Base-by-base conservation (phyloP, 352 stramenopile species). In the Globisporangium paroecandrum region DNA sequence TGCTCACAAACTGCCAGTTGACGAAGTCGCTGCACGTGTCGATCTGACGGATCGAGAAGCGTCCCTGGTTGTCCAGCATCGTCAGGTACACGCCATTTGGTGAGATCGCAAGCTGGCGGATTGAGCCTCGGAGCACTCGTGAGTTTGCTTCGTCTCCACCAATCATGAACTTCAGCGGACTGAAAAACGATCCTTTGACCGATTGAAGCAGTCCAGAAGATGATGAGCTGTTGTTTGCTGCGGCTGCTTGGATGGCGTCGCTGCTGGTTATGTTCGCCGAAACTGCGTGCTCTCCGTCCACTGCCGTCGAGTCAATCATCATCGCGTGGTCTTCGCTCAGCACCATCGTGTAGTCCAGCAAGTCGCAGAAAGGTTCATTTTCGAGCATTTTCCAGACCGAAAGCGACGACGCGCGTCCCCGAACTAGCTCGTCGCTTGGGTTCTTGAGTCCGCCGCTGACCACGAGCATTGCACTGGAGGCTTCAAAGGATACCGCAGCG, bases 301-400 rank as follows among this genome's bases (percentile, higher is more conserved):
- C 22, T 13, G 47, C 53, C 22, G 29, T 10, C 51, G 20, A 47
- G 25, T 55, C 25, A 0, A 2, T 25, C 1, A 1, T 18, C 43
- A 47, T 4, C 15, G 3, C 13, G 68, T 24, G 25, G 13, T 69
- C n/a, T 59, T 70, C 8, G 25, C 69, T 80, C 15, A 89, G 36
- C 1, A 91, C 70, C 71, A 93, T 89, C 18, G 83, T 90, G 60
- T 78, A 89, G 58, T 93, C 85, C 27, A 91, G 65, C 43, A 93
- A 47, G 41, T 91, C 83, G 1, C 71, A 72, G 38, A 77, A 69
- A 20, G 87, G 75, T 57, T 81, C 82, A 32, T 61, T 69, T 3
- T 73, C 69, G 9, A 38, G 24, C 22, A 93, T 63, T 56, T 73
- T 77, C 85, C 85, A 93, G 18, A 90, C 82, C 62, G 77, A 91